phyloP scores from a whole-genome alignment of 768 basidiomycete genomes.

The Solioccasus polychromus region DNA sequence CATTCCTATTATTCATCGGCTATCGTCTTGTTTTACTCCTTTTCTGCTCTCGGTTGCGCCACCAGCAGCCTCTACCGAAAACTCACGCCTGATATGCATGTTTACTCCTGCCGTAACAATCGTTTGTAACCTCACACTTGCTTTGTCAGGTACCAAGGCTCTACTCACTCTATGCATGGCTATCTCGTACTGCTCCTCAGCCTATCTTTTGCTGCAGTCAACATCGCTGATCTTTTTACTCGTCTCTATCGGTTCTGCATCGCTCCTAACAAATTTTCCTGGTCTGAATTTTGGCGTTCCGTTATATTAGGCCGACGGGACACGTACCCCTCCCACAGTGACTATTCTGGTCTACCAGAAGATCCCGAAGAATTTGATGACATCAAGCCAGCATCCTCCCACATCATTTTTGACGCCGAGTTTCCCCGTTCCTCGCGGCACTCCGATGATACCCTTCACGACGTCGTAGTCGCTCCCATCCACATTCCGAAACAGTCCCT shows the following conservation, averaged over 20 bases:
- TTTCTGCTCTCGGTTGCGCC: constrained; percentile 62
- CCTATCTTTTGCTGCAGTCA: constrained; percentile 46
- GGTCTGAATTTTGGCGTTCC: constrained; percentile 54
- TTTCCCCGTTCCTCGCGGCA: constrained; percentile 41
- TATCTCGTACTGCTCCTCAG: constrained; percentile 51
- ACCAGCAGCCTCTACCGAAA: constrained; percentile 72
- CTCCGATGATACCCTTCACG: constrained; percentile 60
- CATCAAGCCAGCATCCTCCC: constrained; percentile 30
- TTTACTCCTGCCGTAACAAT: constrained; percentile 16
- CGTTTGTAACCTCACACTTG: constrained; percentile 10
- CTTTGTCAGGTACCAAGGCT: constrained; percentile 60
- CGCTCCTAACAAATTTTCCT: constrained; percentile 41
- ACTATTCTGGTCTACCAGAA: constrained; percentile 58
- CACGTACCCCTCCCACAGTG: constrained; percentile 33
- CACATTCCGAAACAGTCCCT: constrained; percentile 22
- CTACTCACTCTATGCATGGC: constrained; percentile 62
- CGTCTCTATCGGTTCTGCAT: constrained; percentile 51
- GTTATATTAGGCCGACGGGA: constrained; percentile 51
- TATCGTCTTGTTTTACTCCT: constrained; percentile 60
- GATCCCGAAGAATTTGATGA: constrained; percentile 58
- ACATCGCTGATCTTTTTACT: constrained; percentile 49
- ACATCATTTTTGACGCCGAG: constrained; percentile 48
- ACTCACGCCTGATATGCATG: constrained; percentile 80
- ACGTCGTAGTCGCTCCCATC: constrained; percentile 25
- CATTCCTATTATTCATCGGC: constrained; percentile 60